These are phyloP conservation scores for Fusarium udum DNA, from an alignment of 2,329 filamentous ascomycete species.

Conservation along the genomic window DNA sequence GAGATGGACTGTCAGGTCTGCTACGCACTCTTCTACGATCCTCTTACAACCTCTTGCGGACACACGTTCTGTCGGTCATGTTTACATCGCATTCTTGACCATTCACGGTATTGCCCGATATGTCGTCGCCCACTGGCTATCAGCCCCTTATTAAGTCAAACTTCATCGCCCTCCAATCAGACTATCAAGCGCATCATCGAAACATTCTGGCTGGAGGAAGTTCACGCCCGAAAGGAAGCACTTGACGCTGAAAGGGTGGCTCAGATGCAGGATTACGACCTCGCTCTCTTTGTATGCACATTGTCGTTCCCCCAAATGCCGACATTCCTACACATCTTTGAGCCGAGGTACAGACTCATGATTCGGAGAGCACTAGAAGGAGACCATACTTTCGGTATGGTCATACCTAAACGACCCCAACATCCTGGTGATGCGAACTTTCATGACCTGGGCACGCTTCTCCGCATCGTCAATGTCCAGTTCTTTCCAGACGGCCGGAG, in stretches of 20 bases:
- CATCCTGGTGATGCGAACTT: conserved; percentile 57
- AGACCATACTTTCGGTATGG: conserved; percentile 84
- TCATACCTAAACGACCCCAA: conserved; percentile 71
- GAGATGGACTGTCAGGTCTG: conserved; percentile 92
- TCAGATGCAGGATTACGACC: conserved; percentile 65
- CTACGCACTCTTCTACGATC: conserved; percentile 82
- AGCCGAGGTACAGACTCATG: conserved; percentile 92
- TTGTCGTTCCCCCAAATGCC: conserved; percentile 84
- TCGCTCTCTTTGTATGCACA: conserved; percentile 83
- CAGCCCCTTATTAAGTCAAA: conserved; percentile 54
- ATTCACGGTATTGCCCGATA: conserved; percentile 80
- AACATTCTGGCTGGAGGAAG: conserved; percentile 73
- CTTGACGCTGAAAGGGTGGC: conserved; percentile 66
- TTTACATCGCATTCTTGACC: conserved; percentile 78
- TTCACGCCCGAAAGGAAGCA: conserved; percentile 66
- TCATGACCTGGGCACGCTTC: conserved; percentile 78
- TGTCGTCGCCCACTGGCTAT: conserved; percentile 74
- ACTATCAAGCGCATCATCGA: conserved; percentile 71
- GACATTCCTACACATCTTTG: conserved; percentile 90
- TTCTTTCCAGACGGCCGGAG: conserved; percentile 82
- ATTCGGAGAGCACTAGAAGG: conserved; percentile 79
- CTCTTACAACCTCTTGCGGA: conserved; percentile 84
- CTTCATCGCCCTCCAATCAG: conserved; percentile 65
- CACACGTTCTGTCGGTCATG: conserved; percentile 90
- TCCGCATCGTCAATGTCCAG: conserved; percentile 79